These are phyloP conservation scores for Vinca major DNA, from an alignment of 305 asterid species.

Conservation along the genomic window DNA sequence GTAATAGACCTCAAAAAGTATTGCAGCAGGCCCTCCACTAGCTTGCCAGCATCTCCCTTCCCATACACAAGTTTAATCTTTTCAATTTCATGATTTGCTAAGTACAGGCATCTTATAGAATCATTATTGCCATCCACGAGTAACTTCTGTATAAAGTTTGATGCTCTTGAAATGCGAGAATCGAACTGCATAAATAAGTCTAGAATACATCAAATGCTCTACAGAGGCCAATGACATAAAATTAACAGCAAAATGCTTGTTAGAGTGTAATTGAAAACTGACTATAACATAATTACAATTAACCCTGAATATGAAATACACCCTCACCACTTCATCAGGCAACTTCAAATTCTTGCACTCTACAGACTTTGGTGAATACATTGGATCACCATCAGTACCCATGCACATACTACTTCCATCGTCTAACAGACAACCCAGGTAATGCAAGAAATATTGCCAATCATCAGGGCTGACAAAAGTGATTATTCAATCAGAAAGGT, in stretches of 20 bases:
- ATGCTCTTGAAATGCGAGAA: constrained; percentile 60
- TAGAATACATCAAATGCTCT: constrained; percentile 23
- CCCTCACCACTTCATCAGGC: constrained; percentile 62
- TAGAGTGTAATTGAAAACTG: constrained; percentile 1
- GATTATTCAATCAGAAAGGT: neutral
- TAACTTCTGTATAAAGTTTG: constrained; percentile 47
- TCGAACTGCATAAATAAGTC: constrained; percentile 62
- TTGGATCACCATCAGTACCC: constrained; percentile 29
- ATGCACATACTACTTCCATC: constrained; percentile 50
- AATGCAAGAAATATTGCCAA: constrained; percentile 86
- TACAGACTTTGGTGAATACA: constrained; percentile 25
- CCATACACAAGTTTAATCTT: constrained; percentile 62
- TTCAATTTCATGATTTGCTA: constrained; percentile 84
- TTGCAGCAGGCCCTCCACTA: constrained; percentile 52
- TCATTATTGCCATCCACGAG: constrained; percentile 33
- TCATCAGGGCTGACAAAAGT: constrained; percentile 74
- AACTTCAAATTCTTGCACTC: constrained; percentile 43
- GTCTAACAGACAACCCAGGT: constrained; percentile 82
- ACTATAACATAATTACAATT: constrained; percentile 3
- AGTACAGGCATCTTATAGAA: constrained; percentile 64
- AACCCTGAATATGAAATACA: constrained; percentile 17
- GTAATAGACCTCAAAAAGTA: constrained; percentile 59
- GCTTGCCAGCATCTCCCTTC: constrained; percentile 52
- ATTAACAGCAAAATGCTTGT: neutral
- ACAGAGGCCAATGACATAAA: neutral